These are phyloP conservation scores for Powellomyces hirtus DNA, from an alignment of 192 early-diverging fungal species.

Conservation along the genomic window DNA sequence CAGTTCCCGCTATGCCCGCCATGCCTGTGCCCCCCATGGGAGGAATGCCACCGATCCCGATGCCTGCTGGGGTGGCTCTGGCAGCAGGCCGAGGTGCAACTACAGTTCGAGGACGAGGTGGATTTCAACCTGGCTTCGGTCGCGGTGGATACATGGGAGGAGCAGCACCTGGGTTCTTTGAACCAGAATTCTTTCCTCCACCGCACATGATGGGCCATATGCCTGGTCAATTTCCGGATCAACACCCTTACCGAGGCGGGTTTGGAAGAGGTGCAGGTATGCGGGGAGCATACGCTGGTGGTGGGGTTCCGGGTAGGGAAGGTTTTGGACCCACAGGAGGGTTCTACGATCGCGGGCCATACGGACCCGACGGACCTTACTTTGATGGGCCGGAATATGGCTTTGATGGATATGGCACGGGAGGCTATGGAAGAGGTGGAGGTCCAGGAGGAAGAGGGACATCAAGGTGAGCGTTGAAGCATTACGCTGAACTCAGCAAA, in stretches of 20 bases:
- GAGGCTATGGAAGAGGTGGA: background rate
- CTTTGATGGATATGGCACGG: slow-evolving; percentile 18
- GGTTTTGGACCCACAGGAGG: background rate
- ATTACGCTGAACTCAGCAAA: too few species aligned
- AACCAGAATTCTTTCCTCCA: slow-evolving; percentile 20
- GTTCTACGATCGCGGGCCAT: slow-evolving; percentile 19
- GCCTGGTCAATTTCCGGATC: slow-evolving; percentile 7
- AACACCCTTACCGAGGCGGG: background rate
- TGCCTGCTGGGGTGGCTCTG: background rate
- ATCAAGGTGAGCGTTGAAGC: background rate
- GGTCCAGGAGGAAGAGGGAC: background rate
- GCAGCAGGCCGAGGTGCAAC: slow-evolving; percentile 1
- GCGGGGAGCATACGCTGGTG: slow-evolving; percentile 4
- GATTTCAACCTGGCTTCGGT: background rate
- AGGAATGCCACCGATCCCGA: slow-evolving; percentile 3
- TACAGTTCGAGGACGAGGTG: background rate
- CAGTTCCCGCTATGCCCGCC: background rate
- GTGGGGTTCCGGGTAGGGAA: background rate
- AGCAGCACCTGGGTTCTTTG: slow-evolving; percentile 10
- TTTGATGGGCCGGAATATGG: slow-evolving; percentile 17
- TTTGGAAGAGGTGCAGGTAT: slow-evolving; percentile 10
- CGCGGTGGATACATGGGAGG: background rate
- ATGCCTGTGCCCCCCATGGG: background rate
- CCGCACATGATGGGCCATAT: slow-evolving; percentile 26
- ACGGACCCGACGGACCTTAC: slow-evolving; percentile 10